Evolutionary conservation across 306 rosid genomes (phyloP).

Genomic region (Trifolium dubium): DNA sequence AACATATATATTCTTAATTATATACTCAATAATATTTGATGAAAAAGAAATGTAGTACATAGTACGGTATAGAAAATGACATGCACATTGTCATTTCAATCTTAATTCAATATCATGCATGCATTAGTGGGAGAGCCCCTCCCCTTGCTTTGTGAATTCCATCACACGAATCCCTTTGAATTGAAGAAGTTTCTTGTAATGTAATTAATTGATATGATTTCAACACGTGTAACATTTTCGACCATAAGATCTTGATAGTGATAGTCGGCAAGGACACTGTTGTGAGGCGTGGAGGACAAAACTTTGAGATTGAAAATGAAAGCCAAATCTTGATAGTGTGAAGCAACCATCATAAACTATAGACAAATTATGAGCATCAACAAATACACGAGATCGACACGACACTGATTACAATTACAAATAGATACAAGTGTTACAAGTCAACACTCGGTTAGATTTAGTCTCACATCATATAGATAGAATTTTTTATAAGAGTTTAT

Average conservation of each 20-base stretch:
- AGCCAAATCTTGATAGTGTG: constrained; percentile 1
- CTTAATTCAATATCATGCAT: constrained; percentile 6
- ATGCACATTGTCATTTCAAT: constrained; percentile 37
- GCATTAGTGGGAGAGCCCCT: constrained; percentile 29
- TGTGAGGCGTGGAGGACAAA: constrained; percentile 38
- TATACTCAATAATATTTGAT: background rate
- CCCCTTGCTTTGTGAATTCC: background rate
- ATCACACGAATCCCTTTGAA: background rate
- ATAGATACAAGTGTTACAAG: too few species aligned
- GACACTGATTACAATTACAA: too few species aligned
- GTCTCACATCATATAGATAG: too few species aligned
- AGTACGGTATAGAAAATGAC: constrained; percentile 34
- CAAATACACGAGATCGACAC: too few species aligned
- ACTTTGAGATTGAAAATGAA: constrained; percentile 41
- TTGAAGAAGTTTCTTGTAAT: constrained; percentile 9
- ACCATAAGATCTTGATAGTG: constrained; percentile 11
- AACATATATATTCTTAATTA: constrained; percentile 16
- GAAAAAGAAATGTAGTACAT: constrained; percentile 17
- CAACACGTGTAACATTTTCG: constrained; percentile 25
- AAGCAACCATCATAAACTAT: background rate
- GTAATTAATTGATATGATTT: background rate
- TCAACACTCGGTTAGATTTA: too few species aligned
- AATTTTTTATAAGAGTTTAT: too few species aligned
- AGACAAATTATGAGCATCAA: background rate
- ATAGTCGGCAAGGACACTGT: constrained; percentile 47